phyloP scores from a whole-genome alignment of 352 stramenopile species.

The Globisporangium megalacanthum region DNA sequence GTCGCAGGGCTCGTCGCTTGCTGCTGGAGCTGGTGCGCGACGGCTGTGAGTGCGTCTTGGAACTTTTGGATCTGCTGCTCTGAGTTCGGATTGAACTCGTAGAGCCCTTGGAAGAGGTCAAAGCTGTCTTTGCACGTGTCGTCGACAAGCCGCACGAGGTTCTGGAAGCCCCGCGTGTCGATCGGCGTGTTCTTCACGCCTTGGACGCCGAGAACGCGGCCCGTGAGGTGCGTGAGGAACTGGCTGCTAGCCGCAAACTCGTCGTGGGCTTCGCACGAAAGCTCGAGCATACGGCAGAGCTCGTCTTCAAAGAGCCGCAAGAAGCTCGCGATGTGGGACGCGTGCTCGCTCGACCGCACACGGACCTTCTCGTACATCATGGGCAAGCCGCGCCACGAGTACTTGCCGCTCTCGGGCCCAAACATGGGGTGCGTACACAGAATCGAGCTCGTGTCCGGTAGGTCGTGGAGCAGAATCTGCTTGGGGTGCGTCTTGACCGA shows the following conservation, averaged over 20 bases:
- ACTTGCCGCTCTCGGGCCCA: slow-evolving; percentile 93
- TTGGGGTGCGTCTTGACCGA: slow-evolving; percentile 98
- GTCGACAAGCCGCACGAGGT: slow-evolving; percentile 94
- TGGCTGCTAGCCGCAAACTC: slow-evolving; percentile 95
- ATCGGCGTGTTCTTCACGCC: slow-evolving; percentile 88
- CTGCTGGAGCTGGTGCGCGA: slow-evolving; percentile 35
- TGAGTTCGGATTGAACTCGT: slow-evolving; percentile 95
- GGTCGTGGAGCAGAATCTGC: slow-evolving; percentile 87
- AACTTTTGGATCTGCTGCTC: slow-evolving; percentile 79
- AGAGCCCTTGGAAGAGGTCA: slow-evolving; percentile 97
- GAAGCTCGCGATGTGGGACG: slow-evolving; percentile 85
- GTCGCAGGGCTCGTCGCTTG: slow-evolving; percentile 6
- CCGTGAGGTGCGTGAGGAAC: slow-evolving; percentile 98
- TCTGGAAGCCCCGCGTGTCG: slow-evolving; percentile 97
- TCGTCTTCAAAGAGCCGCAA: slow-evolving; percentile 95
- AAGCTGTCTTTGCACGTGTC: slow-evolving; percentile 97
- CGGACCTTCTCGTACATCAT: slow-evolving; percentile 97
- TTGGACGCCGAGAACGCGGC: slow-evolving; percentile 92
- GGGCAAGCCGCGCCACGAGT: slow-evolving; percentile 92
- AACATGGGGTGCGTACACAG: slow-evolving; percentile 99
- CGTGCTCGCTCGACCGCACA: slow-evolving; percentile 56
- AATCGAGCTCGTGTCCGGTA: slow-evolving; percentile 89
- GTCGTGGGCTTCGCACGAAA: slow-evolving; percentile 96
- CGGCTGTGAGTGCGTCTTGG: slow-evolving; percentile 49
- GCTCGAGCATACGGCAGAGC: slow-evolving; percentile 95